Percentiles rank a stretch among this genome's conserved stretches.
These are phyloP conservation scores for Salicornia ramosissima DNA, from an alignment of 148 eudicot species.

Conservation along the genomic window DNA sequence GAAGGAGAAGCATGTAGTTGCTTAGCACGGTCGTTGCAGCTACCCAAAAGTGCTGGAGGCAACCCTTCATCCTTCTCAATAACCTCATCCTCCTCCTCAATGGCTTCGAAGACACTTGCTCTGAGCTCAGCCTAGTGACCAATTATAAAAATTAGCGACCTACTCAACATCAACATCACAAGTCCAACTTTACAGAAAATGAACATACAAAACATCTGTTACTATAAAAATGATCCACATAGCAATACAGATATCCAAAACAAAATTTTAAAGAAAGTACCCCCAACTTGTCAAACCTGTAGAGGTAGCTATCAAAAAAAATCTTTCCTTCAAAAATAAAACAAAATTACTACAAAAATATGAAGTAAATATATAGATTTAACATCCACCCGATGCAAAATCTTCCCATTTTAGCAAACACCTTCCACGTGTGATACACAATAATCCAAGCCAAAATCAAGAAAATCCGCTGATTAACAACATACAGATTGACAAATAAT, in stretches of 20 bases:
- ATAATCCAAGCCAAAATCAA: not conserved
- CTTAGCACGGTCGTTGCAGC: slow-evolving; percentile 91
- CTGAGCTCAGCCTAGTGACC: slow-evolving; percentile 76
- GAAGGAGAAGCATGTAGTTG: slow-evolving; percentile 95
- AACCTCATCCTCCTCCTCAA: slow-evolving; percentile 84
- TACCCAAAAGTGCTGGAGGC: slow-evolving; percentile 92
- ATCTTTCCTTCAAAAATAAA: not conserved
- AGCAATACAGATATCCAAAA: not conserved
- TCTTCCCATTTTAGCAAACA: not conserved
- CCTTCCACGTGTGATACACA: not conserved
- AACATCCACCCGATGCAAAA: not conserved
- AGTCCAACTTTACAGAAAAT: not conserved
- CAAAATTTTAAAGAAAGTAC: not conserved
- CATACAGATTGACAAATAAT: slow-evolving; percentile 6
- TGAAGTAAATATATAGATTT: not conserved
- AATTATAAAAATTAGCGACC: not conserved
- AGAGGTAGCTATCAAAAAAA: not conserved
- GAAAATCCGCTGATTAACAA: not conserved
- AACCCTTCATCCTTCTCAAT: slow-evolving; percentile 79
- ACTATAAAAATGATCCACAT: not conserved
- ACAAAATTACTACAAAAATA: not conserved
- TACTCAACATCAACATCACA: not conserved
- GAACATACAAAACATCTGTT: not conserved
- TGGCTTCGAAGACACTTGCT: slow-evolving; percentile 97
- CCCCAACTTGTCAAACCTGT: not conserved